Evolutionary conservation across 2,329 filamentous ascomycete genomes (phyloP), one percentile per base, ranked within the genome.

Genomic region (Ilyonectria robusta): DNA sequence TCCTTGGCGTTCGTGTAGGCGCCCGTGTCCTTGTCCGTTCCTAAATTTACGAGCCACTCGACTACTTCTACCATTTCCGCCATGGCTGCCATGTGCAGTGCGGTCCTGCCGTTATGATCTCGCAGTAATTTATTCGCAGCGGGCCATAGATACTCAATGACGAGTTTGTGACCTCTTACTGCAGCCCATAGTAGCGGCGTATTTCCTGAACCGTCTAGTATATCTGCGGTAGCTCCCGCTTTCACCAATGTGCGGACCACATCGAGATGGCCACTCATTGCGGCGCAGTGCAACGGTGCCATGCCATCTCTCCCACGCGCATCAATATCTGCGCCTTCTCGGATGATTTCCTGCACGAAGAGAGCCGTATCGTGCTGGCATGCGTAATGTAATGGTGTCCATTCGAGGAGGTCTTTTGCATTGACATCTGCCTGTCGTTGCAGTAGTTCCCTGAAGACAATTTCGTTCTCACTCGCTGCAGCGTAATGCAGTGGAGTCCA

Each of bases 341-440:
- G 21, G 6, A 56, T 11, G 8, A 56, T 33, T 7, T 42, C 15
- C 2, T 29, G 37, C 4, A 56, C 17, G 15, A 54, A 21, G 8
- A 15, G 10, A 19, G n/a, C 21, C 2, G 21, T 19, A 19, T n/a
- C 29, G 6, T 21, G 29, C 31, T 23, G 3, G 67, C 62, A 55
- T 40, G 70, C 72, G 59, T 74, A 73, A 66, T 77, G 72, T 37
- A 77, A 60, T 15, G 75, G 74, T n/a, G 75, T 75, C 50, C 67
- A 68, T 40, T 55, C 73, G 21, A n/a, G 42, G 17, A 69, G 21
- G 29, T 75, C 70, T 55, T 23, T 46, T 0, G 63, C 50, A 37
- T 70, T 68, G 31, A 59, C 54, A 37, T 74, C 56, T 8, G 63
- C 68, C 35, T 42, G 55, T 6, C 29, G 7, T 13, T 51, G 11